Evolutionary conservation across 768 basidiomycete genomes (phyloP).

Genomic region (Calocybe indica): DNA sequence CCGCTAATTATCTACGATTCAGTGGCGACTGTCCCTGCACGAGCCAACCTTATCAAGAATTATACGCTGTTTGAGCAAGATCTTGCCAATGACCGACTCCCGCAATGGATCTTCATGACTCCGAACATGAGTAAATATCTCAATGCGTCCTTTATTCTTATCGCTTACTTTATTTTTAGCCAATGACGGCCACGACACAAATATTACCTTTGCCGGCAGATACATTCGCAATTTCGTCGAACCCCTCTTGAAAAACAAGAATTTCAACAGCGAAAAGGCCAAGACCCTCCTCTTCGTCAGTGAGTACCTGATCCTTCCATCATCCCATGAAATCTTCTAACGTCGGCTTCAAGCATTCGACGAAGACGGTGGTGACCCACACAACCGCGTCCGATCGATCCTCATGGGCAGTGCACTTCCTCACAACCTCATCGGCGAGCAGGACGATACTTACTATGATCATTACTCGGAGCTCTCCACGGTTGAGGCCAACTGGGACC

Average conservation of each 20-base stretch:
- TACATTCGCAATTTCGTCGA: constrained; percentile 48
- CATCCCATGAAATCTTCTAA: too few relatives aligned
- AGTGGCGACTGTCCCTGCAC: constrained; percentile 32
- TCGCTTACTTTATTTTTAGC: constrained; percentile 12
- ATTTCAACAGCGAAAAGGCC: constrained; percentile 40
- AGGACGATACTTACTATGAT: constrained; percentile 50
- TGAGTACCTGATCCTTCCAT: too few relatives aligned
- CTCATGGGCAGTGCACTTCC: constrained; percentile 42
- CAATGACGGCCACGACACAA: constrained; percentile 60
- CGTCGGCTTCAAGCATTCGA: constrained; percentile 35
- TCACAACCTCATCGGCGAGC: constrained; percentile 29
- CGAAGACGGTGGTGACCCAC: constrained; percentile 35
- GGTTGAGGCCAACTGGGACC: constrained; percentile 55
- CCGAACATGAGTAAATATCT: constrained; percentile 41
- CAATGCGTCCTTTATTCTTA: not conserved
- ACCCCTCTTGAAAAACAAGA: constrained; percentile 41
- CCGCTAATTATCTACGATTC: constrained; percentile 48
- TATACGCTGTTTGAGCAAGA: constrained; percentile 61
- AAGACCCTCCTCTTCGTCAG: constrained; percentile 51
- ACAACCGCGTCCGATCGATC: constrained; percentile 41
- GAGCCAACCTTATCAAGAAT: constrained; percentile 43
- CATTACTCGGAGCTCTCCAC: constrained; percentile 56
- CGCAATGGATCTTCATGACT: constrained; percentile 60
- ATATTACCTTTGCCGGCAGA: constrained; percentile 34
- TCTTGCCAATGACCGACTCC: constrained; percentile 38